Evolutionary conservation across 2,329 filamentous ascomycete species (phyloP), one percentile per base, ranked within the genome.

Genomic region (Myriangium duriaei): DNA sequence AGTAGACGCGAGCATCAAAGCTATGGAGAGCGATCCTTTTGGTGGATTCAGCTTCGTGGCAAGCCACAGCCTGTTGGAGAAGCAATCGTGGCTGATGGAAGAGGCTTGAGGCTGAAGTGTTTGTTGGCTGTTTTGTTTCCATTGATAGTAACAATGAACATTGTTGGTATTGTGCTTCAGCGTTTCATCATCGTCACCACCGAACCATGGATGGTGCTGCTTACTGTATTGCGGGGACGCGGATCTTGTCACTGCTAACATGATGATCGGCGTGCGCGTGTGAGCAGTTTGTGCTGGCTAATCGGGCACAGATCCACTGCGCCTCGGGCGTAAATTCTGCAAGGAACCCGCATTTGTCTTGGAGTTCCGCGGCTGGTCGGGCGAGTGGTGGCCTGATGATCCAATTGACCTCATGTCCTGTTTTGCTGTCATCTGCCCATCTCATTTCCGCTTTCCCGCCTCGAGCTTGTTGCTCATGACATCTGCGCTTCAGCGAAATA

Each of bases 31-130:
- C 26, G 61, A 71, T 50, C 64, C 65, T 0, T 71, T 71, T 49
- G 67, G 67, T 10, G 67, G 67, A 0, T 71, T 71, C 48, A 70
- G 66, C 50, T 71, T 65, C 46, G 67, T 70, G 11, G 67, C 67
- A 18, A 68, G 64, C 43, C 56, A 61, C 47, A 70, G 67, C 47
- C 48, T 71, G 48, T 50, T 70, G 30, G 64, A 68, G 14, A 52
- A 46, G 30, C 52, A 55, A 12, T 45, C 51, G 17, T 55, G 54
- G 34, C 52, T 55, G 52, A 43, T 58, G n/a, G 49, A 47, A 13
- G 49, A 40, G 49, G 56, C 52, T 55, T 47, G 49, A 30, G 14
- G 32, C 7, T 9, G 32, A 15, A 14, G 21, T 24, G 13, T 15
- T n/a, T 30, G 24, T 26, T 29, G 4, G 12, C n/a, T 14, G 3